Evolutionary conservation across 441 rosid species (phyloP).

Genomic region (Eutrema salsugineum): DNA sequence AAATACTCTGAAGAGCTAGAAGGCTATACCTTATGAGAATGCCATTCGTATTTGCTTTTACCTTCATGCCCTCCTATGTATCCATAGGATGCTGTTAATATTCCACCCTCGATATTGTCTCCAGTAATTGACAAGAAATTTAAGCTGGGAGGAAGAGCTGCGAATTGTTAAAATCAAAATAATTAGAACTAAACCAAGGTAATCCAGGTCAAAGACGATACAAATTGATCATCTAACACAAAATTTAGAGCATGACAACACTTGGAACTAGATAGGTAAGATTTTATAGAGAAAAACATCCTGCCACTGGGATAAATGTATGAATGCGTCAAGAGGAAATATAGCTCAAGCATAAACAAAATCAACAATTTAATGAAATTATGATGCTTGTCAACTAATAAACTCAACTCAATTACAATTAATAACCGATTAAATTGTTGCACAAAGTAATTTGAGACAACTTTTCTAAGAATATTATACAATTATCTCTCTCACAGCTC

Average conservation of each 20-base stretch:
- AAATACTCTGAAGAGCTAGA: constrained; percentile 6
- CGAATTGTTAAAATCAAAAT: constrained; percentile 19
- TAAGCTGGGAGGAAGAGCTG: constrained; percentile 98
- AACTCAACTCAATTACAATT: not conserved
- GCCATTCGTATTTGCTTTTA: constrained; percentile 86
- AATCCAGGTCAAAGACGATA: not conserved
- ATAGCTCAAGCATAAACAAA: not conserved
- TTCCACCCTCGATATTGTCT: constrained; percentile 76
- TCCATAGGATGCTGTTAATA: constrained; percentile 95
- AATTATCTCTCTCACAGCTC: not conserved
- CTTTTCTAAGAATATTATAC: not conserved
- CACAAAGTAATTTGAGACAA: too few species aligned
- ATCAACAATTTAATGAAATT: not conserved
- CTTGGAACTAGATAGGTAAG: not conserved
- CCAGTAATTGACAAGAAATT: constrained; percentile 96
- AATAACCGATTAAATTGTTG: too few species aligned
- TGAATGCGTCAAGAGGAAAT: not conserved
- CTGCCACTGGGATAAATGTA: not conserved
- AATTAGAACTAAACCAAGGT: not conserved
- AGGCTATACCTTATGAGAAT: constrained; percentile 80
- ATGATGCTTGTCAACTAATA: not conserved
- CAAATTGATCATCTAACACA: not conserved
- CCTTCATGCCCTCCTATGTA: constrained; percentile 99
- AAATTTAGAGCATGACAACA: not conserved
- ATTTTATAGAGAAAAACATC: not conserved